Base-by-base conservation (phyloP, 2,329 filamentous ascomycete species). In the Penicillium sp. region DNA sequence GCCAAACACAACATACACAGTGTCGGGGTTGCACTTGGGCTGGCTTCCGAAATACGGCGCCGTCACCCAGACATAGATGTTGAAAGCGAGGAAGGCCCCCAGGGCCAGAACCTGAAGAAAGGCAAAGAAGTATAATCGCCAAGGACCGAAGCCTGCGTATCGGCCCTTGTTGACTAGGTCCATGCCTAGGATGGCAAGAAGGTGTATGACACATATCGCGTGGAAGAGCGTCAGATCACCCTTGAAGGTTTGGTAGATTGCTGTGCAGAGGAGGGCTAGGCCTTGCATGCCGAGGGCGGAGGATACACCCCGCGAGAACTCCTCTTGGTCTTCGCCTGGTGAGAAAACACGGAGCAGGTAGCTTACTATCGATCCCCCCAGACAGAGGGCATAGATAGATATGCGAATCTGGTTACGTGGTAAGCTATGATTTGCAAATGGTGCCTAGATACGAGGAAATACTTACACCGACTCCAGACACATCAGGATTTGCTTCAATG, bases 181-280 rank as follows among this genome's bases (percentile, higher is more conserved):
- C 24, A 57, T 46, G 13, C 58, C 58, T 14, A 61, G 43, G 8
- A 61, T 45, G 8, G 58, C 54, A 14, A 61, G 58, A 10, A 61
- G 54, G 31, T 61, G 58, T 14, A 61, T 39, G 18, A 61, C 58
- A 27, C 58, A 61, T 18, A 61, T 61, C n/a, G 56, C 58, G 38
- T 61, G 58, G 56, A 61, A 61, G 31, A 61, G 58, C 8, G 58
- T 59, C n/a, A 61, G 46, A 5, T 61, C 56, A 14, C 40, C 51
- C 39, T 49, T 57, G 14, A 59, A 34, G 18, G 56, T 61, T 38
- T 61, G 58, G 46, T 61, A 61, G 10, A 61, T 61, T 34, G 58
- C 58, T 16, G 58, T 61, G 43, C 58, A 61, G 27, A 61, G 58
- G 18, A 61, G 49, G n/a, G 58, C 58, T 13, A 61, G 53, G 1